These are phyloP conservation scores for Cardamine resedifolia DNA, from an alignment of 345 rosid genomes.

Conservation along the genomic window DNA sequence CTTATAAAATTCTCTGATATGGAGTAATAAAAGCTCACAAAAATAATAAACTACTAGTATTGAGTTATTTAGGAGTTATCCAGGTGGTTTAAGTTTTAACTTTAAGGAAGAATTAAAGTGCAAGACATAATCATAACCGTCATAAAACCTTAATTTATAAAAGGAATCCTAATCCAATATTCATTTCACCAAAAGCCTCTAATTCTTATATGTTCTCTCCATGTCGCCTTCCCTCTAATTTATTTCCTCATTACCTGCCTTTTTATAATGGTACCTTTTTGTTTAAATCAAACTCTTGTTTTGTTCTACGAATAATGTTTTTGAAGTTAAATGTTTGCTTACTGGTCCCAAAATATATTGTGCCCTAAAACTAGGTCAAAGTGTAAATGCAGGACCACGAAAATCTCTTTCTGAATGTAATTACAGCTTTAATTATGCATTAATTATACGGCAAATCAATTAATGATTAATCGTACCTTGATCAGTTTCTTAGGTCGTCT, in stretches of 20 bases:
- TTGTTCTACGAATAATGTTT: constrained; percentile 19
- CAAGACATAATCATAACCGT: constrained; percentile 55
- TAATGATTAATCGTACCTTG: constrained; percentile 21
- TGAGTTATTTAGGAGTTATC: not conserved
- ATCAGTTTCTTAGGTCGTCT: not conserved
- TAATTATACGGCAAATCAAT: constrained; percentile 10
- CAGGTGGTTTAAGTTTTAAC: constrained; percentile 15
- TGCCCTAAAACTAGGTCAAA: constrained; percentile 30
- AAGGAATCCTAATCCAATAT: constrained; percentile 32
- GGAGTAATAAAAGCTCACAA: not conserved
- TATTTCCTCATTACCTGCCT: constrained; percentile 1
- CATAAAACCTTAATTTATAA: constrained; percentile 45
- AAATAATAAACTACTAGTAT: constrained; percentile 13
- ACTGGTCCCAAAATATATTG: constrained; percentile 36
- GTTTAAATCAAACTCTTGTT: constrained; percentile 30
- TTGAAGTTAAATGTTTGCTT: constrained; percentile 23
- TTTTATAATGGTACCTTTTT: not conserved
- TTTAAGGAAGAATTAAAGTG: constrained; percentile 45
- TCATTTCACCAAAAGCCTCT: constrained; percentile 28
- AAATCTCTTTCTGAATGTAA: constrained; percentile 5
- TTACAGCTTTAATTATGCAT: constrained; percentile 35
- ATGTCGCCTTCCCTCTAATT: constrained; percentile 25
- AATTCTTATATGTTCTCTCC: constrained; percentile 21
- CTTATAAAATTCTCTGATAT: not conserved
- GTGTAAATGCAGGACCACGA: constrained; percentile 37